phyloP scores from a whole-genome alignment of 1,284 basidiomycete species.

The Ceratobasidium sp. region DNA sequence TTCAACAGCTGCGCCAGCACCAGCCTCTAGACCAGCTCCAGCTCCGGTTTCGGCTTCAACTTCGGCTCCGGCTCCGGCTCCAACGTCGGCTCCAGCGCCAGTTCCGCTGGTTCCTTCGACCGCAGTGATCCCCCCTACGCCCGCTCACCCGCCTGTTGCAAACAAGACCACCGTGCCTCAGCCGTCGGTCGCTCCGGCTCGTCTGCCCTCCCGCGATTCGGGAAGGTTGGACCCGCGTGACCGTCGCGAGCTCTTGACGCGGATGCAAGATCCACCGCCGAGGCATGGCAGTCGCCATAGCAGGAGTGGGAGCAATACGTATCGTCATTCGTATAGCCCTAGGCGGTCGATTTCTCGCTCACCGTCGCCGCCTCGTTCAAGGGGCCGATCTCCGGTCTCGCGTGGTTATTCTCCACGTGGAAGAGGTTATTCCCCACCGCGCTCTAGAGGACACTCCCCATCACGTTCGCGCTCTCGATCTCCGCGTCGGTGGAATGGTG shows the following conservation, averaged over 20 bases:
- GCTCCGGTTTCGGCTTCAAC: background rate
- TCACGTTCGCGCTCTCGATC: conserved; percentile 7
- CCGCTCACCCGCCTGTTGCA: background rate
- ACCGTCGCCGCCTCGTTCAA: conserved; percentile 9
- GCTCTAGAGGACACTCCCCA: background rate
- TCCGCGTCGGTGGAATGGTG: too few species aligned
- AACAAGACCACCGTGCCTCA: background rate
- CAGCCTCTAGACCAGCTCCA: background rate
- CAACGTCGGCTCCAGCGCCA: background rate
- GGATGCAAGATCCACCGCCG: background rate
- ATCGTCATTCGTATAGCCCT: background rate
- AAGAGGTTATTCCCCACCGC: too few species aligned
- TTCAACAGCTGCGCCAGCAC: background rate
- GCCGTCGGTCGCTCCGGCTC: background rate
- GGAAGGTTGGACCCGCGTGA: conserved; percentile 8
- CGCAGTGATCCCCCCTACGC: conserved; percentile 4
- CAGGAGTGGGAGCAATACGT: background rate
- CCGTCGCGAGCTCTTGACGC: conserved; percentile 15
- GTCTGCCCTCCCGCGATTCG: conserved; percentile 2
- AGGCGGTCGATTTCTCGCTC: background rate
- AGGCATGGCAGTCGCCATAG: background rate
- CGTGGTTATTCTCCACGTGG: too few species aligned
- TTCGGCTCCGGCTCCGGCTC: background rate
- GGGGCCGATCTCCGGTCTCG: too few species aligned
- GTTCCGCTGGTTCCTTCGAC: background rate